These are phyloP conservation scores for Syncephalastrum sp. DNA, from an alignment of 371 early-diverging fungal genomes.

Conservation along the genomic window DNA sequence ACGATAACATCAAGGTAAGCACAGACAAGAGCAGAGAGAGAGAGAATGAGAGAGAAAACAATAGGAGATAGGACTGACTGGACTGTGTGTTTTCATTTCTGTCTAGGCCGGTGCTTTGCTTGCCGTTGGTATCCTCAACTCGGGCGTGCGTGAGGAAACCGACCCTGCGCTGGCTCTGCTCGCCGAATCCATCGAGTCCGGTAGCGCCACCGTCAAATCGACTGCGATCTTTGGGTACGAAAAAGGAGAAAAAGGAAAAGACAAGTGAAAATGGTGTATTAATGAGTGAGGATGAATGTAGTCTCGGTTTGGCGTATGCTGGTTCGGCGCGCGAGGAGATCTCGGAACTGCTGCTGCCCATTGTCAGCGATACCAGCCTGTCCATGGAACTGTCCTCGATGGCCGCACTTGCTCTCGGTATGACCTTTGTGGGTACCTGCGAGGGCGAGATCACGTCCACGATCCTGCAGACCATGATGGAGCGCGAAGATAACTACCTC, in stretches of 20 bases:
- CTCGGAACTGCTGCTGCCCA: slow-evolving; percentile 77
- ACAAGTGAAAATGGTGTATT: neutral
- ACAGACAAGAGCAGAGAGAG: too few species aligned
- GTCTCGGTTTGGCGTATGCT: slow-evolving; percentile 95
- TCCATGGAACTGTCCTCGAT: slow-evolving; percentile 90
- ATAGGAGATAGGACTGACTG: neutral
- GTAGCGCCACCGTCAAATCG: slow-evolving; percentile 48
- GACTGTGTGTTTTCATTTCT: neutral
- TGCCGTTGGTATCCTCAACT: slow-evolving; percentile 90
- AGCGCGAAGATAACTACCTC: slow-evolving; percentile 80
- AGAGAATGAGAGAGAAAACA: neutral
- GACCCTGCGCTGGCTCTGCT: slow-evolving; percentile 94
- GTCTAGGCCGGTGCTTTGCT: slow-evolving; percentile 89
- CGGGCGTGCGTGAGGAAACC: slow-evolving; percentile 87
- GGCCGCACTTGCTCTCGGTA: slow-evolving; percentile 89
- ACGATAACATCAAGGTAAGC: slow-evolving; percentile 82
- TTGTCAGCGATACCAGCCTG: slow-evolving; percentile 80
- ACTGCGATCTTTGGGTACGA: slow-evolving; percentile 73
- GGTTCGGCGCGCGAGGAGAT: slow-evolving; percentile 89
- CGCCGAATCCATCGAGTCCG: slow-evolving; percentile 76
- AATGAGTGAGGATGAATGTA: slow-evolving; percentile 12
- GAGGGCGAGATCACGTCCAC: slow-evolving; percentile 91
- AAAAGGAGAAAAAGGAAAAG: neutral
- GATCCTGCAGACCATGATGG: slow-evolving; percentile 95
- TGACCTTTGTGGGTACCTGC: slow-evolving; percentile 90